These are phyloP conservation scores for Cucurbitaria berberidis DNA, from an alignment of 2,329 filamentous ascomycete species.

Conservation along the genomic window DNA sequence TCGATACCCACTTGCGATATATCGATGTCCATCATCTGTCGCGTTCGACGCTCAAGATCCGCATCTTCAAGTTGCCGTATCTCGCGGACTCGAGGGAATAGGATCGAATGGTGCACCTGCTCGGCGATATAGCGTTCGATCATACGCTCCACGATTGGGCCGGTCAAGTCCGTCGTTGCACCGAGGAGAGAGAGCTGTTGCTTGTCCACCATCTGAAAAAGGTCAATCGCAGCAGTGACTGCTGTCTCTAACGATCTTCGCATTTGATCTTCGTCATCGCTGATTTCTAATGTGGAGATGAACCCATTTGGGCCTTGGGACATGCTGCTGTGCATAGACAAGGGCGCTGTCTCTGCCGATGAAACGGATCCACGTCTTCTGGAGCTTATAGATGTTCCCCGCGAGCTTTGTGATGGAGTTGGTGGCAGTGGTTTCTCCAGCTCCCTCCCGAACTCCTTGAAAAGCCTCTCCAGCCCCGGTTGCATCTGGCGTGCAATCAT, in stretches of 20 bases:
- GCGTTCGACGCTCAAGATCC: conserved; percentile 86
- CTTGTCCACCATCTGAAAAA: conserved; percentile 95
- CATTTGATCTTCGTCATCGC: conserved; percentile 92
- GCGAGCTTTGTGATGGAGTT: conserved; percentile 60
- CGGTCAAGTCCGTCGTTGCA: conserved; percentile 91
- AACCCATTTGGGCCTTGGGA: conserved; percentile 46
- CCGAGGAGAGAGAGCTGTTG: conserved; percentile 91
- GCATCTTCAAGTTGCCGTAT: conserved; percentile 82
- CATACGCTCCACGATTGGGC: conserved; percentile 86
- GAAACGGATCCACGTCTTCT: conserved; percentile 45
- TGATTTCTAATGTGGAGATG: conserved; percentile 64
- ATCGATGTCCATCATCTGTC: conserved; percentile 92
- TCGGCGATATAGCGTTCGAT: conserved; percentile 95
- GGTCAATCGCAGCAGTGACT: conserved; percentile 89
- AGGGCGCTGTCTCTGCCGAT: conserved; percentile 42
- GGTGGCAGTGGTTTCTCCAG: conserved; percentile 85
- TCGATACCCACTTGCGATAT: conserved; percentile 91
- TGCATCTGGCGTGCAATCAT: conserved; percentile 98
- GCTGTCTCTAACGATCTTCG: conserved; percentile 87
- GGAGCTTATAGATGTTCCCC: conserved; percentile 41
- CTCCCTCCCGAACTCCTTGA: conserved; percentile 84
- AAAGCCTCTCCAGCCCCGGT: conserved; percentile 83
- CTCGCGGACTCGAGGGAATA: conserved; percentile 82
- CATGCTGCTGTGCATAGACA: conserved; percentile 48
- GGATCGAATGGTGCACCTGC: conserved; percentile 81